Evolutionary conservation across 2,329 filamentous ascomycete genomes (phyloP).

Genomic region (Amauroascus verrucosus): DNA sequence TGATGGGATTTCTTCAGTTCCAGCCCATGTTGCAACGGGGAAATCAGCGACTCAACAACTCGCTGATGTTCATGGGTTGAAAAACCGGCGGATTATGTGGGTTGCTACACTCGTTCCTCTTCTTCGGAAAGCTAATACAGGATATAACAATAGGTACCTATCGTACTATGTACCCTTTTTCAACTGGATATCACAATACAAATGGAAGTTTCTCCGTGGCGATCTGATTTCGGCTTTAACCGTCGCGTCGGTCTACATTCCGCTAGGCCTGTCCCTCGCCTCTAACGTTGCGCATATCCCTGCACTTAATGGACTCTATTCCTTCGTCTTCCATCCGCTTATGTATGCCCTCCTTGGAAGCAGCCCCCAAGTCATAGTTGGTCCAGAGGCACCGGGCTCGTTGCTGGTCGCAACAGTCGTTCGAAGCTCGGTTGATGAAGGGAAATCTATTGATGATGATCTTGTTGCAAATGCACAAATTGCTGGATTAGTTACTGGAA

Average conservation of each 20-base stretch:
- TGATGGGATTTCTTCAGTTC: constrained; percentile 35
- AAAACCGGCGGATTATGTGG: constrained; percentile 63
- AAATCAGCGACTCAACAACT: constrained; percentile 63
- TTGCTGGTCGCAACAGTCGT: constrained; percentile 82
- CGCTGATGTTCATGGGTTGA: constrained; percentile 62
- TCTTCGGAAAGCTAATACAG: not conserved
- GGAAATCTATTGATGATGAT: constrained; percentile 54
- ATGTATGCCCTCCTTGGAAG: constrained; percentile 86
- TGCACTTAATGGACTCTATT: constrained; percentile 86
- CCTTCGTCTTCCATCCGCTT: constrained; percentile 84
- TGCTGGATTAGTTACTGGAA: constrained; percentile 75
- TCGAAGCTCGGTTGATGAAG: constrained; percentile 61
- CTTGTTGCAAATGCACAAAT: constrained; percentile 67
- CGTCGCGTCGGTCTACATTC: constrained; percentile 97
- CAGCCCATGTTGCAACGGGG: constrained; percentile 46
- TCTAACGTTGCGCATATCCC: constrained; percentile 87
- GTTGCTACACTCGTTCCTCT: constrained; percentile 21
- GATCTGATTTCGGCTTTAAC: constrained; percentile 83
- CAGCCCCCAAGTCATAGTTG: constrained; percentile 85
- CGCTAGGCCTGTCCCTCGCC: constrained; percentile 89
- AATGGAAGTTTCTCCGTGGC: constrained; percentile 67
- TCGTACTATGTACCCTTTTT: constrained; percentile 88
- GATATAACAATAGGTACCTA: constrained; percentile 55
- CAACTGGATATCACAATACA: constrained; percentile 84
- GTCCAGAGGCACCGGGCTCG: constrained; percentile 87